Evolutionary conservation across 2,329 filamentous ascomycete species (phyloP).

Genomic region (Lachnellula hyalina): DNA sequence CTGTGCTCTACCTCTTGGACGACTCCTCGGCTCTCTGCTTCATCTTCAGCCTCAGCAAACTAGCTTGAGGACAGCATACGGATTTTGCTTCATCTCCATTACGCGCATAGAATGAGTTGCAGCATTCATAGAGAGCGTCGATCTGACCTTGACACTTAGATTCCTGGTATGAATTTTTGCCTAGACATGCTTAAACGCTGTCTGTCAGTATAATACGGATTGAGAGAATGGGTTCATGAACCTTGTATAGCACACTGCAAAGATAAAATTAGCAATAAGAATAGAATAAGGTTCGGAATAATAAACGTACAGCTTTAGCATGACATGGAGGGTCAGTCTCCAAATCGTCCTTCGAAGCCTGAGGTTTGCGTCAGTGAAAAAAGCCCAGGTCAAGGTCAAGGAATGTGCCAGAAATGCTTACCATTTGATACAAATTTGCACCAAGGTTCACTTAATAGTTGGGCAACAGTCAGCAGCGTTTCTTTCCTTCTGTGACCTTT

Average conservation of each 20-base stretch:
- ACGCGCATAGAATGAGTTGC: slow-evolving; percentile 77
- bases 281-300: background rate
- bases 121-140: slow-evolving; percentile 89
- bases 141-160: slow-evolving; percentile 73
- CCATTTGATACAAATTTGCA: background rate
- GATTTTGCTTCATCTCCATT: slow-evolving; percentile 72
- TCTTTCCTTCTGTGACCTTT: background rate
- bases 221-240: slow-evolving; percentile 34
- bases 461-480: background rate
- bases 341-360: slow-evolving; percentile 63
- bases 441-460: background rate
- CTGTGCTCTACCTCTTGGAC: background rate
- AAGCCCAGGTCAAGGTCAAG: too few relatives aligned
- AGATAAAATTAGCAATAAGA: background rate
- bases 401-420: background rate
- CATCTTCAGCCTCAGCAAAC: slow-evolving; percentile 76
- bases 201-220: slow-evolving; percentile 7
- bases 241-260: slow-evolving; percentile 83
- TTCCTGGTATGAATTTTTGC: slow-evolving; percentile 80
- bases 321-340: slow-evolving; percentile 76
- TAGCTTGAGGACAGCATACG: slow-evolving; percentile 80
- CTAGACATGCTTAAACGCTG: slow-evolving; percentile 65
- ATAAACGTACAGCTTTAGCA: slow-evolving; percentile 64
- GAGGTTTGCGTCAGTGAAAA: background rate
- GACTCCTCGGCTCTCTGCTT: slow-evolving; percentile 51